phyloP scores from a whole-genome alignment of 768 basidiomycete species.

The Mycena crocata region DNA sequence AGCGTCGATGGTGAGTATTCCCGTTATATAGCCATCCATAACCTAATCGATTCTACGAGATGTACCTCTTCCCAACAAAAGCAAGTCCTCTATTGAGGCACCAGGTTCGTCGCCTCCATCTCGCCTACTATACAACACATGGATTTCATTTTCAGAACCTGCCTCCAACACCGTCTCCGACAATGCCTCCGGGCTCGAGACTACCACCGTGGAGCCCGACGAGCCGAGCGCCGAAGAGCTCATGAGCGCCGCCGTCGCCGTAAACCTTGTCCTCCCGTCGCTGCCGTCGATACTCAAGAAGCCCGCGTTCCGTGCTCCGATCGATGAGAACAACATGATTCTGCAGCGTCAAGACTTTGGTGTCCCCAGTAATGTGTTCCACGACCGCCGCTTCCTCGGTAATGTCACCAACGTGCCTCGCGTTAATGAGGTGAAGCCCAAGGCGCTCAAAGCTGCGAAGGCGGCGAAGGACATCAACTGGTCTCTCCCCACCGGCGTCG shows the following conservation, averaged over 20 bases:
- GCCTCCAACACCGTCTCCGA: no score
- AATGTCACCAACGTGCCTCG: slow-evolving; percentile 4
- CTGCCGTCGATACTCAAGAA: slow-evolving; percentile 19
- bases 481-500: not conserved
- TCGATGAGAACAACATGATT: not conserved
- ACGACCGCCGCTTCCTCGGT: slow-evolving; percentile 23
- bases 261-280: slow-evolving; percentile 7
- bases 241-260: not conserved
- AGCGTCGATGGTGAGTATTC: not conserved
- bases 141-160: not conserved
- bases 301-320: not conserved
- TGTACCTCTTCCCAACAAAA: not conserved
- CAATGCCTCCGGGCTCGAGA: not conserved
- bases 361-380: not conserved
- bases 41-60: not conserved
- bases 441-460: not conserved
- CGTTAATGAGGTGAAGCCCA: not conserved
- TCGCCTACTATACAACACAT: not conserved
- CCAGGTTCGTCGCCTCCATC: not conserved
- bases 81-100: not conserved
- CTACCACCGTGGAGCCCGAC: not conserved
- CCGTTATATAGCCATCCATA: not conserved
- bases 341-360: slow-evolving; percentile 16
- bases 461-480: not conserved
- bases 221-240: not conserved